These are phyloP conservation scores for Dicorynia guianensis DNA, from an alignment of 306 rosid species.

Conservation along the genomic window DNA sequence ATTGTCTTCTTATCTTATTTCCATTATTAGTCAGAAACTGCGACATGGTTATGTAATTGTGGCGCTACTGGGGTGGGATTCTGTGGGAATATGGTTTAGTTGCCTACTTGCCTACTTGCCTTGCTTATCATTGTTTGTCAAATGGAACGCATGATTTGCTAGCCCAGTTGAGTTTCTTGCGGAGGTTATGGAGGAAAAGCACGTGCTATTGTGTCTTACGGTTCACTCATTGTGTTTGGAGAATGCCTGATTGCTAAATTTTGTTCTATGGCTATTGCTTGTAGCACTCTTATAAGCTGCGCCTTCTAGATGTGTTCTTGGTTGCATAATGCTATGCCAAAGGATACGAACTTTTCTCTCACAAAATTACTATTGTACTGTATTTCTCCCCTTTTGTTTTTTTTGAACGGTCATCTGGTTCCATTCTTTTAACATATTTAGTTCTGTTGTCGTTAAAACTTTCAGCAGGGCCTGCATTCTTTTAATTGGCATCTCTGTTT, in stretches of 20 bases:
- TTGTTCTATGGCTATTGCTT: slow-evolving; percentile 33
- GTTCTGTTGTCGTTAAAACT: slow-evolving; percentile 44
- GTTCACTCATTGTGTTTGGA: slow-evolving; percentile 33
- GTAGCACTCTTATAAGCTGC: background rate
- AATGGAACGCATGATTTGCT: slow-evolving; percentile 50
- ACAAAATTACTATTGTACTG: background rate
- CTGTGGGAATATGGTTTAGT: slow-evolving; percentile 8
- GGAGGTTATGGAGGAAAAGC: slow-evolving; percentile 51
- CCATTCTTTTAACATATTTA: slow-evolving; percentile 36
- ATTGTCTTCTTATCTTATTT: slow-evolving; percentile 13
- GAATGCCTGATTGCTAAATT: slow-evolving; percentile 34
- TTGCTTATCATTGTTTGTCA: slow-evolving; percentile 38
- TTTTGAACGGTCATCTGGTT: slow-evolving; percentile 39
- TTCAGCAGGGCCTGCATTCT: slow-evolving; percentile 52
- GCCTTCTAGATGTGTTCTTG: slow-evolving; percentile 16
- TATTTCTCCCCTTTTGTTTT: background rate
- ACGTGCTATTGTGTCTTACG: slow-evolving; percentile 50
- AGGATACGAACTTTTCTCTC: slow-evolving; percentile 11
- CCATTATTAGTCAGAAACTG: slow-evolving; percentile 30
- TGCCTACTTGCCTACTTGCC: background rate
- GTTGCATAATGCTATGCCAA: background rate
- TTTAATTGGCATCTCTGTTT: slow-evolving; percentile 37
- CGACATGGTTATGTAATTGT: slow-evolving; percentile 1
- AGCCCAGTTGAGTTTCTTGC: slow-evolving; percentile 28
- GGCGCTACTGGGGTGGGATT: background rate